Evolutionary conservation across 768 basidiomycete species (phyloP), one percentile per base, ranked within the genome.

Genomic region (Podaxis sp.): DNA sequence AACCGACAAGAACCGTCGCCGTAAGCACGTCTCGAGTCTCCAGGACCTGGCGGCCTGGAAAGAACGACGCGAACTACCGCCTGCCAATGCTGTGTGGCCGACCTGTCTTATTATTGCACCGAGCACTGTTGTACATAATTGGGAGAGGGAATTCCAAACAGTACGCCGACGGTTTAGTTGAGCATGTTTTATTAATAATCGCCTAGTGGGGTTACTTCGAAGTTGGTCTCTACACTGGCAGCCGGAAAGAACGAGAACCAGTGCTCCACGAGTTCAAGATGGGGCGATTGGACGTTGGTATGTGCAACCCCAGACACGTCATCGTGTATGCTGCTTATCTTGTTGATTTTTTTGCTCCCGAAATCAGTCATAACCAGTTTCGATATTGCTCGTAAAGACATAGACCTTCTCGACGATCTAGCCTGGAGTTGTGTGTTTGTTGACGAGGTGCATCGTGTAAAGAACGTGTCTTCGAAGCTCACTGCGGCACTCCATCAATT

Each of bases 191-290:
- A 36, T 24, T 57, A 66, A 27, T 57, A 53, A 53, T 24, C 55
- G 12, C 59, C 19, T 24, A 96, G 92, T 98, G 96, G 96, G 92
- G 93, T 0, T 96, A 94, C 72, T 96, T 98, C 66, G 93, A 96
- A 73, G 87, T 91, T 43, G 91, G 88, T 1, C 73, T 87, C 55
- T 95, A 90, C 68, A 82, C 78, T 17, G 87, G 88, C 0, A 68
- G 67, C 0, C 79, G 70, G 0, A 77, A 82, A 50, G 79, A 85
- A 29, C 84, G 90, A 55, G 78, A 78, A 25, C 75, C 78, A 0
- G 82, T 90, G 0, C 73, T 94, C 0, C 77, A 77, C 0, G 85
- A 91, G 57, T 98, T 98, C 73, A 85, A 82, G 66, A 75, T 90
- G 69, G 96, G 96, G 0, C 82, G 93, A 55, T 75, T 94, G 2